These are phyloP conservation scores for Penicillium verrucosum DNA, from an alignment of 2,329 filamentous ascomycete genomes.

Conservation along the genomic window DNA sequence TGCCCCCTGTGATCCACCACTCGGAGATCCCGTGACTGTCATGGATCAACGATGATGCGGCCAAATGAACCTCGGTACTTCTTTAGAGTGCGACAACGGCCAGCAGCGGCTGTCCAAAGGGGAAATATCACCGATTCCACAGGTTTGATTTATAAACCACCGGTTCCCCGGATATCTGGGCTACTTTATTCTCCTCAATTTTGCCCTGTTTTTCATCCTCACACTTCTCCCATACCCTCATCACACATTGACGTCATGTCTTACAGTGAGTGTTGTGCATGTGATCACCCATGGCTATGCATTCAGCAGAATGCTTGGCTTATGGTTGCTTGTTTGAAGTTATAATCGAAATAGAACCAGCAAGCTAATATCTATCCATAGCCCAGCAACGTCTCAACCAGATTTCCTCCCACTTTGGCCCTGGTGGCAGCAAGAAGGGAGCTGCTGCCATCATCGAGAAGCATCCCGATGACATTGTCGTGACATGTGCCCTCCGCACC, in stretches of 20 bases:
- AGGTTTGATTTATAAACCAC: slow-evolving; percentile 12
- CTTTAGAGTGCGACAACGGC: slow-evolving; percentile 13
- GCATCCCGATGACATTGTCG: slow-evolving; percentile 70
- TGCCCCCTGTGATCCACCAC: neutral
- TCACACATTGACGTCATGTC: slow-evolving; percentile 40
- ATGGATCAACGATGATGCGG: slow-evolving; percentile 28
- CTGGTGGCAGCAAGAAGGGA: slow-evolving; percentile 36
- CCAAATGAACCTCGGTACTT: slow-evolving; percentile 32
- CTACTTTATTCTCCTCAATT: neutral
- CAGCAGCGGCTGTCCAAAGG: slow-evolving; percentile 12
- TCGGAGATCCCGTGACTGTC: slow-evolving; percentile 26
- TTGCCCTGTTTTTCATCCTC: neutral
- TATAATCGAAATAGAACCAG: neutral
- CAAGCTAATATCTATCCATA: slow-evolving; percentile 26
- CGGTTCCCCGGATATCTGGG: slow-evolving; percentile 3
- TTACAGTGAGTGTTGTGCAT: slow-evolving; percentile 34
- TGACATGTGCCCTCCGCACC: slow-evolving; percentile 88
- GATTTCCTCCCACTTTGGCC: slow-evolving; percentile 55
- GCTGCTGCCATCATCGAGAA: slow-evolving; percentile 42
- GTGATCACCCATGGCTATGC: slow-evolving; percentile 8
- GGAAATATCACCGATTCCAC: slow-evolving; percentile 19
- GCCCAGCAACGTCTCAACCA: slow-evolving; percentile 59
- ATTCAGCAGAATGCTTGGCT: slow-evolving; percentile 3
- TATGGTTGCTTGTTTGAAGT: neutral
- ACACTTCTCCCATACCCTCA: slow-evolving; percentile 1